Evolutionary conservation across 805 yeast genomes (phyloP), one percentile per base, ranked within the genome.

Genomic region (Saturnispora hagleri): DNA sequence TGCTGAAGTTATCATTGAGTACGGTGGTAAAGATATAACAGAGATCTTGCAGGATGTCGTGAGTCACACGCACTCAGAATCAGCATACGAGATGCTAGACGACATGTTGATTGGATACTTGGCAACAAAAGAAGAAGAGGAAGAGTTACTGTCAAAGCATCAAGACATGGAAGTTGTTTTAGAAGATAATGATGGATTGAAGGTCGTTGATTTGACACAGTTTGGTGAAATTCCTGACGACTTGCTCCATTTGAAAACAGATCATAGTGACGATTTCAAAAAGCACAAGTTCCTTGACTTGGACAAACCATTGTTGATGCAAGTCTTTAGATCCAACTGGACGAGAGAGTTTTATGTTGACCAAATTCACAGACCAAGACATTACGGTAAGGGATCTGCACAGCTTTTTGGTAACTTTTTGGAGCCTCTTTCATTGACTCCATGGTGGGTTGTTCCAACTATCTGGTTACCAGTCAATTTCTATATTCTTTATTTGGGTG

Each of bases 291-390:
- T 93, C 67, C 73, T 93, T 60, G 98, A 93, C 67, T 77, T 93
- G 62, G 81, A 76, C 59, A 81, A 80, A 65, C 95, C 99, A 1
- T 73, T 93, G 60, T 70, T 93, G 43, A 63, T 79, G 68, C 99
- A 93, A 72, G 87, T 93, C 45, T 69, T 89, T 51, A 74, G 78
- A 55, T 81, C 89, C 42, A 75, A 77, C 35, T 93, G 89, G 74
- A 64, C 86, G 42, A 91, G 87, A 65, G 95, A 88, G 43, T 91
- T 93, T 63, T 93, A 93, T 68, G 74, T 93, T 63, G 96, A 89
- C 65, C 97, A 93, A 70, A 93, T 93, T 43, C 99, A 93, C 69
- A 82, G 97, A 69, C 99, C 99, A 50, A 83, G 99, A 66, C 99
- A 93, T 69, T 93, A 90, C 65, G 98, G 98, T 58, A 83, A 89